Evolutionary conservation across 2,329 filamentous ascomycete species (phyloP).

Genomic region (Cryphonectria naterciae): DNA sequence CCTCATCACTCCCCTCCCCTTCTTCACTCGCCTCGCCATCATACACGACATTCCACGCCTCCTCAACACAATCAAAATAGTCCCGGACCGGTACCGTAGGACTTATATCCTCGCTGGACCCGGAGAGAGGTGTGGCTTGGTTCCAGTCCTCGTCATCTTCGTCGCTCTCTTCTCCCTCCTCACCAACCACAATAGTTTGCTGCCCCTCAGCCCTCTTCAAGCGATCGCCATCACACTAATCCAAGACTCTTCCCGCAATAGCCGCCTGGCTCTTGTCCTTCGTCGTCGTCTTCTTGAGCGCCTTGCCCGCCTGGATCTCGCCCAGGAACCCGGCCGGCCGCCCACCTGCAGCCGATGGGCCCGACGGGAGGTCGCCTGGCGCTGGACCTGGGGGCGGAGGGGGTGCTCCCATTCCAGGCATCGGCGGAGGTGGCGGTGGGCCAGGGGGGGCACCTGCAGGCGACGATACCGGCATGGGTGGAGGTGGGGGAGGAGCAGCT

Average conservation of each 20-base stretch:
- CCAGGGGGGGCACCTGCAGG: slow-evolving; percentile 43
- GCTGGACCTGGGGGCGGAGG: slow-evolving; percentile 39
- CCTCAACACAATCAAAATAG: slow-evolving; percentile 22
- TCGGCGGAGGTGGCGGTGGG: slow-evolving; percentile 44
- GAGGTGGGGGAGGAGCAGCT: slow-evolving; percentile 35
- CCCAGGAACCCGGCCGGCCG: slow-evolving; percentile 70
- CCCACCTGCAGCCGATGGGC: slow-evolving; percentile 42
- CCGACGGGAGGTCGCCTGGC: slow-evolving; percentile 36
- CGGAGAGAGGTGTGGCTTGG: neutral
- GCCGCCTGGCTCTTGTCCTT: slow-evolving; percentile 79
- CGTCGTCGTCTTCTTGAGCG: slow-evolving; percentile 85
- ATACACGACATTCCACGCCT: slow-evolving; percentile 12
- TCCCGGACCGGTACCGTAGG: slow-evolving; percentile 7
- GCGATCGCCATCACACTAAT: slow-evolving; percentile 38
- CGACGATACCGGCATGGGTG: slow-evolving; percentile 43
- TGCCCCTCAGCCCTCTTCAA: slow-evolving; percentile 4
- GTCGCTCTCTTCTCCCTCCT: neutral
- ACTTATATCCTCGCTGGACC: neutral
- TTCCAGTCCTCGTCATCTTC: neutral
- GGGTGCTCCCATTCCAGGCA: slow-evolving; percentile 45
- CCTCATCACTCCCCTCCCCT: neutral
- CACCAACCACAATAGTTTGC: neutral
- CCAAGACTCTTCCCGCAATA: slow-evolving; percentile 76
- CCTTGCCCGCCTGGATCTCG: slow-evolving; percentile 79
- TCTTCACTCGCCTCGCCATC: neutral